phyloP scores from a whole-genome alignment of 257 asterid genomes.

The Euphrasia confusa region DNA sequence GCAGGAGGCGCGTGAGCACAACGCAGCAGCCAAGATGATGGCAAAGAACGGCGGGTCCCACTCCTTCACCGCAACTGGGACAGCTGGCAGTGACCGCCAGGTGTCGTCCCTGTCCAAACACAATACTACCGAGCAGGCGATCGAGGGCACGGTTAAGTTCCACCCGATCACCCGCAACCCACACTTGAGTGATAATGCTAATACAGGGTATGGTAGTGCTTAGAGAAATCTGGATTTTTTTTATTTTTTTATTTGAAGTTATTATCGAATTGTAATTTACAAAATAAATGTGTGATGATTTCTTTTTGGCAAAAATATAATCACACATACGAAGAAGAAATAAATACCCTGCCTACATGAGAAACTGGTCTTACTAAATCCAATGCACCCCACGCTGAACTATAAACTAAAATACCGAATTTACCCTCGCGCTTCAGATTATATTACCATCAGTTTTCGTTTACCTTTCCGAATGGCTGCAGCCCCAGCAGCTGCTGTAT shows the following conservation, averaged over 20 bases:
- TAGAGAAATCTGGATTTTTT: too few relatives aligned
- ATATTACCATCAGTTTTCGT: conserved; percentile 43
- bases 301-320: too few relatives aligned
- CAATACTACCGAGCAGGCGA: conserved; percentile 47
- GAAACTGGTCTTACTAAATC: too few relatives aligned
- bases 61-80: conserved; percentile 39
- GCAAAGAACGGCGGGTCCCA: conserved; percentile 29
- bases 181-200: conserved; percentile 32
- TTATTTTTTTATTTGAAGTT: too few relatives aligned
- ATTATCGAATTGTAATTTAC: too few relatives aligned
- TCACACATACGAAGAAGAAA: too few relatives aligned
- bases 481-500: conserved; percentile 38
- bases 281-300: too few relatives aligned
- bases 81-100: conserved; percentile 30
- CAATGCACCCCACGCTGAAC: too few relatives aligned
- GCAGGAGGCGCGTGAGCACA: conserved; percentile 36
- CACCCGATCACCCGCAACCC: conserved; percentile 49
- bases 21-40: conserved; percentile 30
- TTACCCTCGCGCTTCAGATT: too few relatives aligned
- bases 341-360: too few relatives aligned
- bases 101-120: conserved; percentile 54
- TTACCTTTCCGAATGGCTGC: conserved; percentile 62
- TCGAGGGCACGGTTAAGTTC: conserved; percentile 37
- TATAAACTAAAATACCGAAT: too few relatives aligned
- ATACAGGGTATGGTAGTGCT: conserved; percentile 25